Evolutionary conservation across 164 flowering plant genomes (phyloP).

Genomic region (Cinnamomum micranthum): DNA sequence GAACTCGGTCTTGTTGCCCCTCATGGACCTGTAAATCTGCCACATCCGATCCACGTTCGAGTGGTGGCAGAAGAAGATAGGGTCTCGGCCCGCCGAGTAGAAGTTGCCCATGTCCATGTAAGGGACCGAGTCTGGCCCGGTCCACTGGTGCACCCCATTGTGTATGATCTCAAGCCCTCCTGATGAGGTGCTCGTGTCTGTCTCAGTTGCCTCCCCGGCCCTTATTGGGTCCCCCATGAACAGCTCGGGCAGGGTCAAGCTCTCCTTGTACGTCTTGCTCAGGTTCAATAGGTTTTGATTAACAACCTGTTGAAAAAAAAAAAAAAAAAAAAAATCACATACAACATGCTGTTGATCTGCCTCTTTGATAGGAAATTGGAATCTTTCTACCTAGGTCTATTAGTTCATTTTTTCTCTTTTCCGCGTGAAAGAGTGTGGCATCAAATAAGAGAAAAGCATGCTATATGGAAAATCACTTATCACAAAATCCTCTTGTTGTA

Average conservation of each 20-base stretch:
- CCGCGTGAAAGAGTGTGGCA: too few relatives aligned
- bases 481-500: too few relatives aligned
- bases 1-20: constrained; percentile 4
- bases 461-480: too few relatives aligned
- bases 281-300: background rate
- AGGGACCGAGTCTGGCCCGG: background rate
- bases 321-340: too few relatives aligned
- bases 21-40: background rate
- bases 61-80: constrained; percentile 5
- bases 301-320: background rate
- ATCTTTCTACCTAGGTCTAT: too few relatives aligned
- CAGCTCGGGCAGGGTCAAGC: background rate
- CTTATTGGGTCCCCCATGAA: background rate
- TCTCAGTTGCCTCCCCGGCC: background rate
- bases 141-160: constrained; percentile 1
- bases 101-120: constrained; percentile 4
- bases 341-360: too few relatives aligned
- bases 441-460: too few relatives aligned
- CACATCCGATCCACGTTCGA: constrained; percentile 4
- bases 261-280: background rate
- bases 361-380: too few relatives aligned
- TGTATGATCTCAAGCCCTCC: background rate
- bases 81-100: constrained; percentile 1
- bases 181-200: background rate
- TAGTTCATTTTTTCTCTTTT: too few relatives aligned